Evolutionary conservation across 2,329 filamentous ascomycete genomes (phyloP).

Genomic region (Aureobasidium sp.): DNA sequence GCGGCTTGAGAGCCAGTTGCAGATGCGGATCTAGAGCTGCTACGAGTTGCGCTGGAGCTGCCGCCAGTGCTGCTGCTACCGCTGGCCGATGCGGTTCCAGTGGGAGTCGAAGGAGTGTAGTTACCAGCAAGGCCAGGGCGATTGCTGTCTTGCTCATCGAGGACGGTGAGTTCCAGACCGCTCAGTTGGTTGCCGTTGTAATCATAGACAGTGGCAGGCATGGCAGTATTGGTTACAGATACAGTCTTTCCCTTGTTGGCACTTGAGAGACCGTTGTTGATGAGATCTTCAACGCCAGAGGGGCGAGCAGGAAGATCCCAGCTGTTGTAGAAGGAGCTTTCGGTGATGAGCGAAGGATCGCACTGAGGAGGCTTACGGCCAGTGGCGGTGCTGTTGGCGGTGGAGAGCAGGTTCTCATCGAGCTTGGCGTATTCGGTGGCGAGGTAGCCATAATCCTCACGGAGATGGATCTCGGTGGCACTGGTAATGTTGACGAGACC

Average conservation of each 20-base stretch:
- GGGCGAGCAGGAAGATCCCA: conserved; percentile 66
- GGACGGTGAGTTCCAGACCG: conserved; percentile 37
- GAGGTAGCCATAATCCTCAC: conserved; percentile 54
- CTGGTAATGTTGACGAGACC: conserved; percentile 37
- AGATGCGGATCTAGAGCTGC: background rate
- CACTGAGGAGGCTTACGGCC: conserved; percentile 54
- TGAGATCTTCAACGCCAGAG: conserved; percentile 58
- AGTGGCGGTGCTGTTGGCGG: conserved; percentile 49
- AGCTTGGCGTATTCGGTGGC: conserved; percentile 65
- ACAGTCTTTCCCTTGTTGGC: conserved; percentile 51
- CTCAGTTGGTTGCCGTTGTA: conserved; percentile 50
- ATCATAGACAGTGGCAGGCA: conserved; percentile 49
- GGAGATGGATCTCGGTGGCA: conserved; percentile 33
- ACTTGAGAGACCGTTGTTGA: conserved; percentile 63
- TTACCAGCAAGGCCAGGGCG: conserved; percentile 3
- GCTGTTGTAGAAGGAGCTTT: conserved; percentile 60
- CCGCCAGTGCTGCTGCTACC: background rate
- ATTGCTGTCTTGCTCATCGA: conserved; percentile 11
- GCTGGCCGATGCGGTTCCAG: background rate
- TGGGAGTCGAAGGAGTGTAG: conserved; percentile 5
- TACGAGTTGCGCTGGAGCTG: background rate
- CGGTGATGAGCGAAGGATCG: conserved; percentile 55
- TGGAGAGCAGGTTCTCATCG: conserved; percentile 59
- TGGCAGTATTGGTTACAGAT: conserved; percentile 45
- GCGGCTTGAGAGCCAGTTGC: background rate